Conservation (phyloP, 2,329 filamentous ascomycete species). For the Trematosphaeria pertusa region DNA sequence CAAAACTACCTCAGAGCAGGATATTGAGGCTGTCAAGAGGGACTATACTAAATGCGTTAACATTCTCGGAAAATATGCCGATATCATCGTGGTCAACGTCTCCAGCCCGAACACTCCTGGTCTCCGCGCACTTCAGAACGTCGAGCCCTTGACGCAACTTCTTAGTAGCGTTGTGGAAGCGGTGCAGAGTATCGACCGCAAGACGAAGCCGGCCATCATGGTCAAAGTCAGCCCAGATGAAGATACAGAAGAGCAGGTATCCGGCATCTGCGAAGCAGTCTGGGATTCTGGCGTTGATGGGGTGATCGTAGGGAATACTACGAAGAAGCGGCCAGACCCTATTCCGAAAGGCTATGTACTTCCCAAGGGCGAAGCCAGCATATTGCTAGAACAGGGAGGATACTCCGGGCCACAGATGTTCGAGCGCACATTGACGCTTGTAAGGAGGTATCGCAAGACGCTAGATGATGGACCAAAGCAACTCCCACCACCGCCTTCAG, state of each 20-base stretch:
- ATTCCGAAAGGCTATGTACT: conserved; percentile 72
- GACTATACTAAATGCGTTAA: conserved; percentile 91
- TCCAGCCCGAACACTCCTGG: conserved; percentile 96
- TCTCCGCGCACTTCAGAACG: conserved; percentile 83
- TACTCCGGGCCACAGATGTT: conserved; percentile 93
- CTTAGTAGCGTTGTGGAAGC: conserved; percentile 83
- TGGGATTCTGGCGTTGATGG: conserved; percentile 82
- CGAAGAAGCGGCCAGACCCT: conserved; percentile 77
- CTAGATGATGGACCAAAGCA: conserved; percentile 54
- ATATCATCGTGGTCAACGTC: conserved; percentile 97
- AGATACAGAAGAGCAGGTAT: conserved; percentile 81
- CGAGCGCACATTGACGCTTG: conserved; percentile 76
- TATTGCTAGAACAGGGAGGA: conserved; percentile 80
- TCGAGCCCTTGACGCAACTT: conserved; percentile 81
- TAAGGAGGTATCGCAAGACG: conserved; percentile 73
- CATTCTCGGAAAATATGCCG: conserved; percentile 83
- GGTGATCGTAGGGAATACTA: conserved; percentile 97
- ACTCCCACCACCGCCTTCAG: conserved; percentile 12
- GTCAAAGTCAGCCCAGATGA: conserved; percentile 98
- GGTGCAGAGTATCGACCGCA: conserved; percentile 72
- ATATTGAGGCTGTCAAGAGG: conserved; percentile 79
- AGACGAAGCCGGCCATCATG: conserved; percentile 82
- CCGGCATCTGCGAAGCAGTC: conserved; percentile 76
- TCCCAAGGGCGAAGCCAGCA: conserved; percentile 68
- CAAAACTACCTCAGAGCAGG: conserved; percentile 84